These are phyloP conservation scores for Schizothecium vesticola DNA, from an alignment of 495 filamentous ascomycete genomes.

Conservation along the genomic window DNA sequence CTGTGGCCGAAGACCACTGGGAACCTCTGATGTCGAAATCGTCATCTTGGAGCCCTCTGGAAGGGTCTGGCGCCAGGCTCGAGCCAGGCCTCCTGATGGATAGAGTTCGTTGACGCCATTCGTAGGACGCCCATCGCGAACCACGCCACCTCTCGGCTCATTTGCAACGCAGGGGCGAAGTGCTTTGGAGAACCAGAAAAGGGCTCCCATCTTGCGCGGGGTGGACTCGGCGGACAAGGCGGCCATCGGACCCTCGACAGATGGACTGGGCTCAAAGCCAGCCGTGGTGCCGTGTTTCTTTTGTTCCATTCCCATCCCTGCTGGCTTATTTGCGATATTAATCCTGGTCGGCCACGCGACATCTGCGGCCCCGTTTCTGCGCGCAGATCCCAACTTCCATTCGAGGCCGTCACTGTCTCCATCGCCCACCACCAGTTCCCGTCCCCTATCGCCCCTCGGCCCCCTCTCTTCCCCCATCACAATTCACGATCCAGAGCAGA, in stretches of 20 bases:
- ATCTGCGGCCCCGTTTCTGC: slow-evolving; percentile 5
- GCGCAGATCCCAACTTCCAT: slow-evolving; percentile 23
- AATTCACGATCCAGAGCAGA: background rate
- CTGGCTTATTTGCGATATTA: slow-evolving; percentile 7
- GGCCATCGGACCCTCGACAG: background rate
- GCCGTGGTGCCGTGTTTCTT: background rate
- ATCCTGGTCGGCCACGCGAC: slow-evolving; percentile 31
- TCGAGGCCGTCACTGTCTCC: background rate
- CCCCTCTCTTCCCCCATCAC: background rate
- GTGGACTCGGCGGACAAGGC: background rate
- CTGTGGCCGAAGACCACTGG: background rate
- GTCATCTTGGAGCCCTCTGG: background rate
- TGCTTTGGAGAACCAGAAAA: background rate
- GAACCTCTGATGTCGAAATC: background rate
- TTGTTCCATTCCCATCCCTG: slow-evolving; percentile 11
- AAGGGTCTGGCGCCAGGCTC: background rate
- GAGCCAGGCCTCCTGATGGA: background rate
- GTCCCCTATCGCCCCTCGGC: background rate
- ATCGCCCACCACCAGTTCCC: slow-evolving; percentile 1
- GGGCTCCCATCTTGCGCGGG: background rate
- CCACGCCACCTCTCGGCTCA: background rate
- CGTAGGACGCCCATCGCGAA: background rate
- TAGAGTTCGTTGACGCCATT: background rate
- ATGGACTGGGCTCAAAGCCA: no score
- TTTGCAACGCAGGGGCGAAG: background rate